phyloP scores from a whole-genome alignment of 208 protist species.

The Polymyxa betae region DNA sequence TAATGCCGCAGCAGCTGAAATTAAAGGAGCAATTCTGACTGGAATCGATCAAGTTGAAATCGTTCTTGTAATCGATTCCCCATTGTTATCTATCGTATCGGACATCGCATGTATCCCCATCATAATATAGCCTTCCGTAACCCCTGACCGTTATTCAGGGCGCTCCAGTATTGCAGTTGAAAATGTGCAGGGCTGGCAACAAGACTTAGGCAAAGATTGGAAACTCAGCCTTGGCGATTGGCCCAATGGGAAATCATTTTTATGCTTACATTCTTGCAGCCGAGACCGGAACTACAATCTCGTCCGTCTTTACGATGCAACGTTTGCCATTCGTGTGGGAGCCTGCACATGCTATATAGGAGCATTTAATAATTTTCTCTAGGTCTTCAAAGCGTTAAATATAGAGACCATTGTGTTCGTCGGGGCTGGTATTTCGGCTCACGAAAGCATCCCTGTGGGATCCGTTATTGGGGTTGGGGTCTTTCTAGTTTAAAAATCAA shows the following conservation, averaged over 20 bases:
- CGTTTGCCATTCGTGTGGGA: conserved; percentile 8
- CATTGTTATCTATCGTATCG: neutral
- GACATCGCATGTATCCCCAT: neutral
- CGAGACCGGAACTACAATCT: neutral
- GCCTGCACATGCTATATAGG: neutral
- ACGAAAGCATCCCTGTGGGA: neutral
- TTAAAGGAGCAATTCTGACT: neutral
- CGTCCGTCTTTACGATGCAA: neutral
- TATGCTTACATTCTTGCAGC: neutral
- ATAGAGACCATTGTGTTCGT: neutral
- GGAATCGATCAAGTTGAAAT: neutral
- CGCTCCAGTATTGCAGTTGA: neutral
- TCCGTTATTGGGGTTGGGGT: neutral
- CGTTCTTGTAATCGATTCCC: neutral
- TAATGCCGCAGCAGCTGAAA: neutral
- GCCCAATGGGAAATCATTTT: neutral
- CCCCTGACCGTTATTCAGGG: neutral
- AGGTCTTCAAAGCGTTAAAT: neutral
- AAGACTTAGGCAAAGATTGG: neutral
- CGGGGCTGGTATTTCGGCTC: neutral
- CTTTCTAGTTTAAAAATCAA: neutral
- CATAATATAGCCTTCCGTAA: neutral
- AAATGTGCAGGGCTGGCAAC: neutral
- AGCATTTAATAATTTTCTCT: neutral
- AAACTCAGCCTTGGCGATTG: neutral